Conservation (phyloP, 306 rosid genomes). For the Fagus crenata region DNA sequence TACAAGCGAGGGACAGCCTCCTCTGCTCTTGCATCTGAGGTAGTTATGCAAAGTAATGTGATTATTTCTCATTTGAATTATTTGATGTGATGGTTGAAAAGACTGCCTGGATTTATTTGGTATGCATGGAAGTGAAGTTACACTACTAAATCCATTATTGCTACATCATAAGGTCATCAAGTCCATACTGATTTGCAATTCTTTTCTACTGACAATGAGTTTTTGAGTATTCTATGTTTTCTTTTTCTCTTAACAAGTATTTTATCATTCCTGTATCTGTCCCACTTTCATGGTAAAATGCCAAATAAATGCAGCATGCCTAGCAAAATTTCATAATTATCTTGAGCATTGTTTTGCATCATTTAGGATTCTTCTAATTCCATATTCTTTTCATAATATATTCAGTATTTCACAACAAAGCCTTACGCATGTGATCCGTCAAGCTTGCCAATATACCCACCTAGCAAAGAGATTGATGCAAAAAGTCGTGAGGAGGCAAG, state of each 20-base stretch:
- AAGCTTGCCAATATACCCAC: conserved; percentile 83
- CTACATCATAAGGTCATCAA: conserved; percentile 7
- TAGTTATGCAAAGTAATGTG: conserved; percentile 26
- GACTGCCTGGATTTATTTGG: conserved; percentile 11
- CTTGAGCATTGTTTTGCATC: conserved; percentile 19
- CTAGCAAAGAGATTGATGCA: conserved; percentile 98
- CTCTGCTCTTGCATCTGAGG: conserved; percentile 89
- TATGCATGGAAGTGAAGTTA: conserved; percentile 10
- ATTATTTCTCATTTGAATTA: conserved; percentile 15
- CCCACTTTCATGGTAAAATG: conserved; percentile 10
- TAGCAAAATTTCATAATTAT: conserved; percentile 14
- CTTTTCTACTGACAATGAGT: not conserved
- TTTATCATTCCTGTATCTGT: not conserved
- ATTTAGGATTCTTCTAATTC: conserved; percentile 21
- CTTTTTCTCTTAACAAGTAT: conserved; percentile 5
- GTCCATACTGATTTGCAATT: conserved; percentile 3
- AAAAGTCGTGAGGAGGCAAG: conserved; percentile 83
- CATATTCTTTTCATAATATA: conserved; percentile 27
- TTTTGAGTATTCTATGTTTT: not conserved
- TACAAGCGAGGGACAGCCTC: conserved; percentile 91
- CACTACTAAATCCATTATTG: conserved; percentile 3
- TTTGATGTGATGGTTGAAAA: not conserved
- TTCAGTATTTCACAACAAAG: conserved; percentile 87
- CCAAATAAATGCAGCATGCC: conserved; percentile 19
- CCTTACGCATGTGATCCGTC: conserved; percentile 97